Conservation (phyloP, 2,329 filamentous ascomycete species). For the Cercospora zeina region DNA sequence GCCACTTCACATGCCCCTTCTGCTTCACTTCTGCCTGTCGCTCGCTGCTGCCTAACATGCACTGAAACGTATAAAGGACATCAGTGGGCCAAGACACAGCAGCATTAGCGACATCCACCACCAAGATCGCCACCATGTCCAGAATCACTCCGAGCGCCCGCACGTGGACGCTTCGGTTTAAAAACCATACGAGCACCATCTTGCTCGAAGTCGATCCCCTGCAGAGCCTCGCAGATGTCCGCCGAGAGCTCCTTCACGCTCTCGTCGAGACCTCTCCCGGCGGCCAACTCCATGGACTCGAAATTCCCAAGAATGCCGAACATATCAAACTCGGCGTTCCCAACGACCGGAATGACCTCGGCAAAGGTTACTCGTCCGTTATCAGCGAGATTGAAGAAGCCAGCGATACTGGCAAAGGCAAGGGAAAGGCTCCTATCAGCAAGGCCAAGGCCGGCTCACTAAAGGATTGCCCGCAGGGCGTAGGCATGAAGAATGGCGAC, state of each 20-base stretch:
- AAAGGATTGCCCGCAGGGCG: conserved; percentile 42
- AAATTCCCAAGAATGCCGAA: conserved; percentile 44
- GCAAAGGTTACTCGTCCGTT: conserved; percentile 45
- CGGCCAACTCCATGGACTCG: conserved; percentile 39
- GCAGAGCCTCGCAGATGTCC: conserved; percentile 44
- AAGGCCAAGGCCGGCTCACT: conserved; percentile 38
- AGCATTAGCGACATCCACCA: not conserved
- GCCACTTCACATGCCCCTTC: not conserved
- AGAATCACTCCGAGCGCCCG: conserved; percentile 33
- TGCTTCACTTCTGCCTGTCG: not conserved
- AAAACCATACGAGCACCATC: conserved; percentile 49
- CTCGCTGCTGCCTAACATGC: conserved; percentile 2
- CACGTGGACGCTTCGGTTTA: conserved; percentile 50
- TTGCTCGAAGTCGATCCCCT: conserved; percentile 50
- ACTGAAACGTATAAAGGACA: not conserved
- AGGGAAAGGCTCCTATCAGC: conserved; percentile 41
- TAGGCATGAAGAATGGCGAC: conserved; percentile 39
- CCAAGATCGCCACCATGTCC: conserved; percentile 11
- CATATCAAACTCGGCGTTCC: conserved; percentile 48
- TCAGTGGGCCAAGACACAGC: not conserved
- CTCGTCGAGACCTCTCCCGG: conserved; percentile 44
- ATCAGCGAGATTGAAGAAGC: conserved; percentile 29
- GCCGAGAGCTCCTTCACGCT: conserved; percentile 46
- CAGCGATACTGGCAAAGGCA: conserved; percentile 39
- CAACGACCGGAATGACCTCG: conserved; percentile 44